Base-by-base conservation (phyloP, 106 monocot species). In the Alisma plantagoaquatica region DNA sequence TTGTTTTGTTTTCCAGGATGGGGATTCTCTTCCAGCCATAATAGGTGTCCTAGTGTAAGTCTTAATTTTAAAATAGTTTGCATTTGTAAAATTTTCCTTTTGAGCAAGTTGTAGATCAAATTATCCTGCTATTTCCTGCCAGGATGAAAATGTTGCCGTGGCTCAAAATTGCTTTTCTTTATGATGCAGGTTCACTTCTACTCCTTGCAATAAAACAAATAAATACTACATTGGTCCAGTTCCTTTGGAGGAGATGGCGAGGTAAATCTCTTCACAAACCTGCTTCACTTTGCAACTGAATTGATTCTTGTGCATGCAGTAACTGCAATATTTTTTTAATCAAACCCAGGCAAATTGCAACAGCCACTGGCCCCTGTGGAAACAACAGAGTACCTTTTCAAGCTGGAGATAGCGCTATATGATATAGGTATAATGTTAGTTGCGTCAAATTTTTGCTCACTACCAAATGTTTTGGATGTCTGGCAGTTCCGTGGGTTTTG, bases 341-440 rank as follows among this genome's bases (percentile, higher is more conserved):
- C n/a, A n/a, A n/a, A n/a, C n/a, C n/a, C 73, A 91, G 85, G 52
- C 91, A 91, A 77, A 91, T 91, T 53, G 91, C 91, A 51, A 81
- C 84, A 15, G 91, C 91, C 31, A 85, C n/a, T 44, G 91, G 91
- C 29, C 91, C 91, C 18, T 81, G 75, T 43, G 91, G 91, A 25
- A 78, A 91, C 69, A 91, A 85, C 60, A 91, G 85, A 91, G 4
- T 91, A 91, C 49, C 60, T 91, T 5, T 91, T 91, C 67, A 70
- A 59, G 33, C 46, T 91, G 18, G 85, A 91, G 70, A 79, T 73
- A 56, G 85, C 91, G 14, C 47, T 91, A 69, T 70, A 43, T 51
- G 66, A 70, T 26, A 85, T 91, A 60, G 81, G 91, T 91, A 75
- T 18, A 47, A 49, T 15, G 2, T 33, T 33, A 3, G 0, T 23